A percentile compares a stretch with the other conserved stretches of the same genome.
These are phyloP conservation scores for Fusarium begoniae DNA, from an alignment of 2,329 filamentous ascomycete species.

Conservation along the genomic window DNA sequence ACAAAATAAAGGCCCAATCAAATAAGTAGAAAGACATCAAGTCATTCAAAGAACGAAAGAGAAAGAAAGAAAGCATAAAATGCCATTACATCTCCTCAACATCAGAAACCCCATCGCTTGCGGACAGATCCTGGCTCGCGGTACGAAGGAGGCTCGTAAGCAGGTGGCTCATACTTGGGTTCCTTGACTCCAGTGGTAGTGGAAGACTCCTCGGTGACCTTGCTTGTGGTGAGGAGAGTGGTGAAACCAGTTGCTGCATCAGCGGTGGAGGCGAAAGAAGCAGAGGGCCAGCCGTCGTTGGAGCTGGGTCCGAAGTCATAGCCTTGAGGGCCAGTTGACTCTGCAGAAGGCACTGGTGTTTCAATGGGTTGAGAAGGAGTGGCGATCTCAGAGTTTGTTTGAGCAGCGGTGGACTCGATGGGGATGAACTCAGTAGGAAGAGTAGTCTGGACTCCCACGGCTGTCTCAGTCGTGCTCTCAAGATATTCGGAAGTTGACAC, in stretches of 20 bases:
- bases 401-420: background rate
- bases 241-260: conserved; percentile 25
- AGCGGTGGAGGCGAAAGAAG: conserved; percentile 13
- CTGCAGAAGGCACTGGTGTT: background rate
- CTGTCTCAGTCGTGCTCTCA: background rate
- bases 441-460: background rate
- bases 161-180: conserved; percentile 32
- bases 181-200: conserved; percentile 6
- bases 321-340: conserved; percentile 10
- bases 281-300: conserved; percentile 11
- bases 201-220: conserved; percentile 2
- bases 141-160: conserved; percentile 38
- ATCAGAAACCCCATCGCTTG: conserved; percentile 27
- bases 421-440: background rate
- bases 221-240: conserved; percentile 40
- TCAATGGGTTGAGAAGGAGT: background rate
- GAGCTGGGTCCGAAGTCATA: conserved; percentile 28
- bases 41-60: conserved; percentile 21
- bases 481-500: background rate
- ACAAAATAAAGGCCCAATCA: conserved; percentile 7
- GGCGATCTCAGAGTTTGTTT: background rate
- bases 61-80: background rate
- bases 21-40: conserved; percentile 16
- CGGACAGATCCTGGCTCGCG: conserved; percentile 35
- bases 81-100: background rate